phyloP scores from a whole-genome alignment of 2,329 filamentous ascomycete species.

The Penicillium sp. region DNA sequence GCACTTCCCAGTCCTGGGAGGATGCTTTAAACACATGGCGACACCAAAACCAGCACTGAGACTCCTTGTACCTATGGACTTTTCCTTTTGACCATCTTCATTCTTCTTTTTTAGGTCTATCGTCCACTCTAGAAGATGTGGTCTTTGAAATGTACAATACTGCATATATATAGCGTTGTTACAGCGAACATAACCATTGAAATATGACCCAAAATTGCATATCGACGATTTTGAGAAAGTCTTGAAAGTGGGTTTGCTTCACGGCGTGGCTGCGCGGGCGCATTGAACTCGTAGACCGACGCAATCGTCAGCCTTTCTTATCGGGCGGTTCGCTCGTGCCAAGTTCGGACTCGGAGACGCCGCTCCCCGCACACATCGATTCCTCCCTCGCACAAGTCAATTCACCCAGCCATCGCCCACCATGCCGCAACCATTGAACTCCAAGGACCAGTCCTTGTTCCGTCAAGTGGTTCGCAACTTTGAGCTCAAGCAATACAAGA shows the following conservation, averaged over 20 bases:
- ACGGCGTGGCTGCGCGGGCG: no score
- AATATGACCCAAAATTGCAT: no score
- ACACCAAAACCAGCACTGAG: conserved; percentile 31
- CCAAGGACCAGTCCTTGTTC: conserved; percentile 93
- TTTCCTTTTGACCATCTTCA: no score
- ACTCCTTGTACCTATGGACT: neutral
- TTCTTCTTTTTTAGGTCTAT: neutral
- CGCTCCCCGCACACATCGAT: conserved; percentile 38
- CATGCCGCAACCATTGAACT: conserved; percentile 51
- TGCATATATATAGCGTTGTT: conserved; percentile 10
- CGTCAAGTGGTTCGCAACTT: conserved; percentile 92
- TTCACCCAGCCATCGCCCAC: conserved; percentile 32
- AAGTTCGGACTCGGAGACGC: conserved; percentile 29
- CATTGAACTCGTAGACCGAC: no score
- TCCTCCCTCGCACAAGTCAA: conserved; percentile 34
- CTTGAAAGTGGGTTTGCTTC: no score
- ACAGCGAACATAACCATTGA: conserved; percentile 1
- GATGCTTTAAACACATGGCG: conserved; percentile 64
- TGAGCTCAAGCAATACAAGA: conserved; percentile 98
- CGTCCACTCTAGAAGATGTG: neutral
- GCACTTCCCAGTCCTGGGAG: conserved; percentile 60
- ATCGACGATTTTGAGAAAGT: no score
- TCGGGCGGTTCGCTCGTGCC: conserved; percentile 22
- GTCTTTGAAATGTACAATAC: conserved; percentile 9
- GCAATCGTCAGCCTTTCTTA: conserved; percentile 21